Conservation (phyloP, 805 yeast genomes). For the Hanseniaspora mollemarum region DNA sequence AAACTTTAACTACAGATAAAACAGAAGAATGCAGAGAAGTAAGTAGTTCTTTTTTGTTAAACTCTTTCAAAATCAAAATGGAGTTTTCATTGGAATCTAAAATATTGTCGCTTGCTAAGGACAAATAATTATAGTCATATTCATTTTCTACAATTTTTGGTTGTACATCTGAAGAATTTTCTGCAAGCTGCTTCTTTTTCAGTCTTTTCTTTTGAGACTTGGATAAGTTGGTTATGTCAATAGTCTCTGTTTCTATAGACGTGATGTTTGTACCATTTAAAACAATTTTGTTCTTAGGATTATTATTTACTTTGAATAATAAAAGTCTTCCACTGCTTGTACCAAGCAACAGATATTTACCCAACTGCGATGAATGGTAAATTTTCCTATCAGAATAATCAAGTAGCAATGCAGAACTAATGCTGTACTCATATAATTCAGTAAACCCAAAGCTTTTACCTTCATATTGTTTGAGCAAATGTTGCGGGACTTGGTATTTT, state of each 20-base stretch:
- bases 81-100: not conserved
- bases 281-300: not conserved
- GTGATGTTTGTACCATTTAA: not conserved
- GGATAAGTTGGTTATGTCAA: constrained; percentile 2
- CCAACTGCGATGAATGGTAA: not conserved
- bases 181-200: constrained; percentile 6
- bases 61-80: not conserved
- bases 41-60: not conserved
- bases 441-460: not conserved
- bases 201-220: constrained; percentile 15
- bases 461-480: constrained; percentile 1
- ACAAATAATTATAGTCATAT: constrained; percentile 11
- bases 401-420: not conserved
- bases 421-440: not conserved
- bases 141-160: not conserved
- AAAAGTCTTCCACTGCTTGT: not conserved
- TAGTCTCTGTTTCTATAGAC: not conserved
- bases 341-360: constrained; percentile 10
- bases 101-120: not conserved
- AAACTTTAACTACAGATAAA: not conserved
- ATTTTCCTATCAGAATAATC: constrained; percentile 9
- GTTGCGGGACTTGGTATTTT: constrained; percentile 5
- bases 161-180: not conserved
- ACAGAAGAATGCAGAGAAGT: not conserved
- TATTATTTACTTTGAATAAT: constrained; percentile 11